phyloP scores from a whole-genome alignment of 768 basidiomycete genomes.

The Podaxis pistillaris region DNA sequence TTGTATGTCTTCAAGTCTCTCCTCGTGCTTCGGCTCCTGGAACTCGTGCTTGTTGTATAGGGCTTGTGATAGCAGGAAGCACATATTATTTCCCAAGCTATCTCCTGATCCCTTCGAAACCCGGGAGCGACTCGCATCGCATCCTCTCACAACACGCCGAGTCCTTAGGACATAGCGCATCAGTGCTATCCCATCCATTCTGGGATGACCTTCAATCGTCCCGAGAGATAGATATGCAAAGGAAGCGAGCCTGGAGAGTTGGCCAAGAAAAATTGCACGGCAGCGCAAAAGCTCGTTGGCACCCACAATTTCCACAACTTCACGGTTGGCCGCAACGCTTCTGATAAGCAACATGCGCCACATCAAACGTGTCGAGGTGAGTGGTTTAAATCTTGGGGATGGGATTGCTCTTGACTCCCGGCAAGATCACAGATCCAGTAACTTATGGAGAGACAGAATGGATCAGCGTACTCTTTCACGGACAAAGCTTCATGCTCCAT shows the following conservation, averaged over 20 bases:
- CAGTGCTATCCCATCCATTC: constrained; percentile 47
- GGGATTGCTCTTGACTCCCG: background rate
- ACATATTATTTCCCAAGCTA: constrained; percentile 97
- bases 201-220: constrained; percentile 49
- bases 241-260: constrained; percentile 74
- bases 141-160: constrained; percentile 21
- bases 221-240: constrained; percentile 56
- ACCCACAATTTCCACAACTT: constrained; percentile 99
- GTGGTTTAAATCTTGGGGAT: background rate
- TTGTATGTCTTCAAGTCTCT: constrained; percentile 40
- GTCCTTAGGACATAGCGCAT: constrained; percentile 21
- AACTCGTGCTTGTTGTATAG: constrained; percentile 36
- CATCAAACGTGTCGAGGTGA: constrained; percentile 85
- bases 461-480: constrained; percentile 91
- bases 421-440: constrained; percentile 77
- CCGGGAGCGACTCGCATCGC: constrained; percentile 59
- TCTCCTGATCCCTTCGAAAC: constrained; percentile 86
- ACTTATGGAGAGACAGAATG: constrained; percentile 93
- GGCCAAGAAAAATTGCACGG: constrained; percentile 43
- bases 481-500: constrained; percentile 98
- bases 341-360: constrained; percentile 78
- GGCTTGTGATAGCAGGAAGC: constrained; percentile 88
- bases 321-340: constrained; percentile 83
- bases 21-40: constrained; percentile 10
- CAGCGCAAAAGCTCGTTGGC: constrained; percentile 70